Evolutionary conservation across 495 filamentous ascomycete genomes (phyloP), one percentile per base, ranked within the genome.

Genomic region (Podospora australis): DNA sequence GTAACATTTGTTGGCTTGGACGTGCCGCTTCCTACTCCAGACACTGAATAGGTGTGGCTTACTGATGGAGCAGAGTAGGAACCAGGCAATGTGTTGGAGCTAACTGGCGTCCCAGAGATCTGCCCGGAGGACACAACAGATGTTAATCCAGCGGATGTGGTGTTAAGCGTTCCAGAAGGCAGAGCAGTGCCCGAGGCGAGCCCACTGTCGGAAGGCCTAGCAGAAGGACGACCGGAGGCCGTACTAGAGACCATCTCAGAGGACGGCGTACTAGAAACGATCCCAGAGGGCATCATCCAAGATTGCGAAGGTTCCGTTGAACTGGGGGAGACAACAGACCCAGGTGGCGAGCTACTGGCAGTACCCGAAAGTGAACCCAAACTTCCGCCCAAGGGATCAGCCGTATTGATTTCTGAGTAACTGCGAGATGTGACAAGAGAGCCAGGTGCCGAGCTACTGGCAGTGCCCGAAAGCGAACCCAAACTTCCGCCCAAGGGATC

Each of bases 11-110:
- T 17, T 4, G 9, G 3, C 2, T 9, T 52, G 1, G 10, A 13
- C n/a, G 48, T 38, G 11, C 10, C 45, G 45, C 11, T 54, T n/a
- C 17, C 46, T 25, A n/a, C n/a, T n/a, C n/a, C n/a, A n/a, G n/a
- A n/a, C n/a, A n/a, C n/a, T n/a, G n/a, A n/a, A n/a, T n/a, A n/a
- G n/a, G n/a, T n/a, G n/a, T n/a, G n/a, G n/a, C n/a, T n/a, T n/a
- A n/a, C n/a, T n/a, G n/a, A n/a, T n/a, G n/a, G n/a, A n/a, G n/a
- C n/a, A n/a, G n/a, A n/a, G n/a, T n/a, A n/a, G n/a, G n/a, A n/a
- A n/a, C n/a, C n/a, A n/a, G n/a, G n/a, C n/a, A n/a, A n/a, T n/a
- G n/a, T n/a, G n/a, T n/a, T n/a, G n/a, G n/a, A n/a, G n/a, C n/a
- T n/a, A n/a, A n/a, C n/a, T n/a, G n/a, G n/a, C n/a, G n/a, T n/a